Evolutionary conservation across 2,329 filamentous ascomycete species (phyloP).

Genomic region (Nigrospora osmanthi): DNA sequence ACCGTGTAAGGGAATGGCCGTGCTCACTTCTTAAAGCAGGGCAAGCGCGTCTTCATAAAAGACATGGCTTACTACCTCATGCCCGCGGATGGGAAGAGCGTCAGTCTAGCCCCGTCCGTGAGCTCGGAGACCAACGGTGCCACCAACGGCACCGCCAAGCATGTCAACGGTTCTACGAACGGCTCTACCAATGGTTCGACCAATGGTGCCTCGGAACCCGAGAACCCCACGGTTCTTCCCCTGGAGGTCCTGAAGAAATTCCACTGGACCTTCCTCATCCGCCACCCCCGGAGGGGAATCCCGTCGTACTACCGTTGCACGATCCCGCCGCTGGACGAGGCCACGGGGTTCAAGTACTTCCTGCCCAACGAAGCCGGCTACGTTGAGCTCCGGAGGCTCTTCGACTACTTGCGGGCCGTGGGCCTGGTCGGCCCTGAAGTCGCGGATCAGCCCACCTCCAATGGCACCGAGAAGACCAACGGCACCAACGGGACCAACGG

Average conservation of each 20-base stretch:
- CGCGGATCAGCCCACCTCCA: constrained; percentile 31
- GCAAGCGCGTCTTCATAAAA: constrained; percentile 94
- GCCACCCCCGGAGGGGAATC: constrained; percentile 84
- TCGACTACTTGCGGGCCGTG: constrained; percentile 70
- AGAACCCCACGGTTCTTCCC: constrained; percentile 83
- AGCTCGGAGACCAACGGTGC: constrained; percentile 31
- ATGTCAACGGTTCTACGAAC: constrained; percentile 20
- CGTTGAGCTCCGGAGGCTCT: constrained; percentile 74
- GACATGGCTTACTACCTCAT: constrained; percentile 93
- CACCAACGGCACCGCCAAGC: constrained; percentile 13
- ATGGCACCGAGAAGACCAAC: constrained; percentile 11
- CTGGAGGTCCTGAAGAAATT: constrained; percentile 66
- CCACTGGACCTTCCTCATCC: constrained; percentile 95
- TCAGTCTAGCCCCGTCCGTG: constrained; percentile 73
- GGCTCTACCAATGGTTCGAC: constrained; percentile 39
- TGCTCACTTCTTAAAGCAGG: constrained; percentile 36
- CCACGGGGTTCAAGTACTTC: constrained; percentile 83
- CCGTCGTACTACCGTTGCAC: constrained; percentile 95
- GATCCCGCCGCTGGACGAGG: constrained; percentile 71
- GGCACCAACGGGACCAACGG: constrained; percentile 16
- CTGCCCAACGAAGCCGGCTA: constrained; percentile 87
- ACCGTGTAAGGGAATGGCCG: constrained; percentile 1
- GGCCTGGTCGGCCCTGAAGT: constrained; percentile 64
- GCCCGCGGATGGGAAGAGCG: constrained; percentile 60
- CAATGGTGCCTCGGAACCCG: constrained; percentile 53